Evolutionary conservation across 2,329 filamentous ascomycete species (phyloP).

Genomic region (Nothopassalora personata): DNA sequence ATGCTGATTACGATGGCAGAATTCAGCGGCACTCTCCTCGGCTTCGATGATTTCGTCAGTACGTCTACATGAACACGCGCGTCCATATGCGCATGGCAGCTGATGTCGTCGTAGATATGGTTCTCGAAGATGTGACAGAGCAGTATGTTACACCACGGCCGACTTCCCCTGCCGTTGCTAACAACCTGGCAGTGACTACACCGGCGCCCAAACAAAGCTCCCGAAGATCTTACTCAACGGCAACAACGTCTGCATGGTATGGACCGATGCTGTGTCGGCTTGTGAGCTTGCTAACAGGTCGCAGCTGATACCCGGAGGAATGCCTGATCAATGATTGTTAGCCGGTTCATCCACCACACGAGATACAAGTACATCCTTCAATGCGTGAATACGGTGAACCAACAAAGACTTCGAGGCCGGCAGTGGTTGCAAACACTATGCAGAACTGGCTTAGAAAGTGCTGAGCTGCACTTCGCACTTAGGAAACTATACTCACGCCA

Average conservation of each 20-base stretch:
- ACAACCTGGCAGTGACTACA: constrained; percentile 66
- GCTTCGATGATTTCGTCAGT: constrained; percentile 99
- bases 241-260: constrained; percentile 99
- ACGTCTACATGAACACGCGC: constrained; percentile 48
- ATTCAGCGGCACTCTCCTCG: constrained; percentile 88
- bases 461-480: too few relatives aligned
- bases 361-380: not conserved
- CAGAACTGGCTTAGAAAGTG: too few relatives aligned
- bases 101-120: constrained; percentile 67
- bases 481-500: too few relatives aligned
- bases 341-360: not conserved
- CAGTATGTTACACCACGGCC: constrained; percentile 55
- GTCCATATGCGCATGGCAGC: constrained; percentile 7
- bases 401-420: not conserved
- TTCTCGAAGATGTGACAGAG: constrained; percentile 93
- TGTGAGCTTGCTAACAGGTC: not conserved
- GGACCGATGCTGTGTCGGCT: constrained; percentile 20
- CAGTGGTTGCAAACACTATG: too few relatives aligned
- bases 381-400: not conserved
- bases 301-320: constrained; percentile 8
- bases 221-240: constrained; percentile 94
- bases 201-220: constrained; percentile 76
- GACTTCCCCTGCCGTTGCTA: not conserved
- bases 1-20: constrained; percentile 51
- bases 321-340: constrained; percentile 1